Conservation (phyloP, 805 yeast species). For the Wickerhamiella cacticola region DNA sequence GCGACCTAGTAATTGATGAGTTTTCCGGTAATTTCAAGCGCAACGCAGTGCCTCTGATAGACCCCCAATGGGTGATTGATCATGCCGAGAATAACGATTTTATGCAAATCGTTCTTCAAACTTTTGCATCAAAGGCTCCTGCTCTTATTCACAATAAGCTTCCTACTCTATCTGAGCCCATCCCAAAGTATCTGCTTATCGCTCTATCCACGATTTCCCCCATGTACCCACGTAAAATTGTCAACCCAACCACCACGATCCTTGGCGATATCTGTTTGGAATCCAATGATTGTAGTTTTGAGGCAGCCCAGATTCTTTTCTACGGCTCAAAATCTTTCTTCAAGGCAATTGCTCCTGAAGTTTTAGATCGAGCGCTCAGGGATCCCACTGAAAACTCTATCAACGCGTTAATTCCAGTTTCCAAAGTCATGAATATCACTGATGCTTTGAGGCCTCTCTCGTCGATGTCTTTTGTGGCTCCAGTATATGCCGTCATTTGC, state of each 20-base stretch:
- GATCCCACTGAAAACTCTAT: background rate
- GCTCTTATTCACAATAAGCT: background rate
- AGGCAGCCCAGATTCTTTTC: slow-evolving; percentile 5
- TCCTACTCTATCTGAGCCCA: background rate
- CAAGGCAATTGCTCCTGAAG: slow-evolving; percentile 7
- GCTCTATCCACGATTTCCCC: background rate
- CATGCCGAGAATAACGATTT: background rate
- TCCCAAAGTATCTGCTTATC: background rate
- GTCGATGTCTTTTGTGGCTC: background rate
- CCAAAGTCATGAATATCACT: background rate
- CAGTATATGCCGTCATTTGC: background rate
- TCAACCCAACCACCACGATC: slow-evolving; percentile 6
- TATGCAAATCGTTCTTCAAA: background rate
- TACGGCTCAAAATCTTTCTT: background rate
- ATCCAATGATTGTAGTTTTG: background rate
- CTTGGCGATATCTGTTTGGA: slow-evolving; percentile 5
- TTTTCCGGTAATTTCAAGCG: background rate
- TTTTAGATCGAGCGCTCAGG: slow-evolving; percentile 3
- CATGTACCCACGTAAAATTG: slow-evolving; percentile 4
- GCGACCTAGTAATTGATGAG: background rate
- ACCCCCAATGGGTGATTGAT: background rate
- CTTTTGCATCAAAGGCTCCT: background rate
- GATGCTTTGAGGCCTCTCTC: background rate
- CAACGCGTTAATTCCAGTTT: background rate
- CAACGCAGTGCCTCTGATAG: background rate